These are phyloP conservation scores for Saksenaea vasiformis DNA, from an alignment of 371 early-diverging fungal genomes.

Conservation along the genomic window DNA sequence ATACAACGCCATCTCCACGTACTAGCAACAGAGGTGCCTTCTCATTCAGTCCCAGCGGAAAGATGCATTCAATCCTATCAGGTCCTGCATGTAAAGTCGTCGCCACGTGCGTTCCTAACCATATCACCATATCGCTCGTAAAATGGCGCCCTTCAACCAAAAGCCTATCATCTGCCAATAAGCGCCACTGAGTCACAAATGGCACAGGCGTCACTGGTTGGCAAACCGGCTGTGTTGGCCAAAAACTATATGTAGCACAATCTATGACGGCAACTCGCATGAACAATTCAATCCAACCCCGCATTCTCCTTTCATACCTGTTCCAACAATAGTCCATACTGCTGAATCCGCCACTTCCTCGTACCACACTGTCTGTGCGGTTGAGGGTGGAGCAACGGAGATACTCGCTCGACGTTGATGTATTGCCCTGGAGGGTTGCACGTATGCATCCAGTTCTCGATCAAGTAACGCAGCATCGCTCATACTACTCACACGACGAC, in stretches of 20 bases:
- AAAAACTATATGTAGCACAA: slow-evolving; percentile 71
- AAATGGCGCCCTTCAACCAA: neutral
- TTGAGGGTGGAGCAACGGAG: slow-evolving; percentile 6
- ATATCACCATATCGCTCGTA: neutral
- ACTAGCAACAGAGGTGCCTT: slow-evolving; percentile 63
- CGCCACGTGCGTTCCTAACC: neutral
- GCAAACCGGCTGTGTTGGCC: slow-evolving; percentile 17
- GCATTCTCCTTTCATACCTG: slow-evolving; percentile 26
- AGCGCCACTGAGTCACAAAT: slow-evolving; percentile 7
- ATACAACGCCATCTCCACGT: slow-evolving; percentile 68
- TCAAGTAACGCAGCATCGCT: neutral
- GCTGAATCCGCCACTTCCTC: slow-evolving; percentile 83
- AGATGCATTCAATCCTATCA: neutral
- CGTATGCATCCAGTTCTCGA: neutral
- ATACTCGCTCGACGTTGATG: slow-evolving; percentile 4
- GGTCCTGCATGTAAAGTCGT: neutral
- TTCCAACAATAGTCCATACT: slow-evolving; percentile 84
- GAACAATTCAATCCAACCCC: neutral
- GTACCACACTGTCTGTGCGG: slow-evolving; percentile 53
- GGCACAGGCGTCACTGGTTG: slow-evolving; percentile 15
- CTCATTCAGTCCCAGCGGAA: slow-evolving; percentile 13
- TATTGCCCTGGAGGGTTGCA: slow-evolving; percentile 3
- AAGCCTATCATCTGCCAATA: neutral
- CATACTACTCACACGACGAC: neutral
- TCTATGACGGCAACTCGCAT: slow-evolving; percentile 22